Evolutionary conservation across 225 moss, liverwort and hornwort genomes (phyloP).

Genomic region (Thuidium tamariscinum): DNA sequence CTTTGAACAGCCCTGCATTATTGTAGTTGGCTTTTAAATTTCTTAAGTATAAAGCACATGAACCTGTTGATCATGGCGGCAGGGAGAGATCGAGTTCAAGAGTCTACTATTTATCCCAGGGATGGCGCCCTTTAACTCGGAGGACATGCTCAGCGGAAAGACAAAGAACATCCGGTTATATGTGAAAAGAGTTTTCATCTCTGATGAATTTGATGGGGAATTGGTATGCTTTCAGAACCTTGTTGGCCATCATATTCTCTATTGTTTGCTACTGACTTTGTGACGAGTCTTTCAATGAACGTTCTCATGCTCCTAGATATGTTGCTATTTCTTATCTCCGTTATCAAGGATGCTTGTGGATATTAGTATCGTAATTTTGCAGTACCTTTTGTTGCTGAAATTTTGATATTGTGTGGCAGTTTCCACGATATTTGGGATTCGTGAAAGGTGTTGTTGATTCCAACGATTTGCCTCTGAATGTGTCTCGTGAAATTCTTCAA

Average conservation of each 20-base stretch:
- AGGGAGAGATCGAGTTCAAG: slow-evolving; percentile 98
- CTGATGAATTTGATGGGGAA: slow-evolving; percentile 96
- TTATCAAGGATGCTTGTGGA: not conserved
- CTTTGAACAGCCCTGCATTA: not conserved
- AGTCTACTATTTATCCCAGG: slow-evolving; percentile 87
- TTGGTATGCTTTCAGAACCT: slow-evolving; percentile 34
- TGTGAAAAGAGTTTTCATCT: slow-evolving; percentile 94
- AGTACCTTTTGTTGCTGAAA: not conserved
- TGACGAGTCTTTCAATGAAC: not conserved
- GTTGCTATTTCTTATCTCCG: not conserved
- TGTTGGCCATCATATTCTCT: not conserved
- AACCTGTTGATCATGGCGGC: not conserved
- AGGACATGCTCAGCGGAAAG: slow-evolving; percentile 67
- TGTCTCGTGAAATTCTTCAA: slow-evolving; percentile 91
- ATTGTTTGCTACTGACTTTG: not conserved
- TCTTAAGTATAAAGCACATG: not conserved
- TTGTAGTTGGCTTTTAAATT: not conserved
- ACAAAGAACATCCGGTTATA: slow-evolving; percentile 93
- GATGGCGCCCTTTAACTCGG: slow-evolving; percentile 87
- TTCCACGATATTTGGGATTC: slow-evolving; percentile 89
- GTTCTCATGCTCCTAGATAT: not conserved
- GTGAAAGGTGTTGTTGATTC: slow-evolving; percentile 97
- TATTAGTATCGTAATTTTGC: not conserved
- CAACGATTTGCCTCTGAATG: slow-evolving; percentile 86
- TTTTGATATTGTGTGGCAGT: slow-evolving; percentile 32